Percentiles rank a stretch among this genome's conserved stretches.
phyloP scores from a whole-genome alignment of 441 rosid genomes.

The Populus hybrid region DNA sequence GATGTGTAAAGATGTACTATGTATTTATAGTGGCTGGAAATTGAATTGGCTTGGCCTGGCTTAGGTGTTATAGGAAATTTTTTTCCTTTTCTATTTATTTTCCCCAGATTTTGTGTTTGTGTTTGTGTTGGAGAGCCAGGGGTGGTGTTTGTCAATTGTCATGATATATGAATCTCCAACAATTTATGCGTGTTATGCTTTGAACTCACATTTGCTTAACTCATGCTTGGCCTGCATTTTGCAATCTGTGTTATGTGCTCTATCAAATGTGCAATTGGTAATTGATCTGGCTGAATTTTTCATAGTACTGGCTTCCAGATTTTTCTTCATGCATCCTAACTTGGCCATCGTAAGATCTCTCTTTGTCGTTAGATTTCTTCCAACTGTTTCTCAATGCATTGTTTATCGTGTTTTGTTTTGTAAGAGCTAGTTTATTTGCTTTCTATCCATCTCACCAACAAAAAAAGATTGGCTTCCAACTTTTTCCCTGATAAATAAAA shows the following conservation, averaged over 20 bases:
- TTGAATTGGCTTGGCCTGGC: background rate
- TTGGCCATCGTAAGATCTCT: background rate
- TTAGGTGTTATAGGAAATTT: background rate
- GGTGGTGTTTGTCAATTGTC: background rate
- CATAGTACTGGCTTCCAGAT: background rate
- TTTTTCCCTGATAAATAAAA: background rate
- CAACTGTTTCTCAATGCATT: background rate
- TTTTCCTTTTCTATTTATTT: background rate
- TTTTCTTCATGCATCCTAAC: background rate
- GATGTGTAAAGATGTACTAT: background rate
- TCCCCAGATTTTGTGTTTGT: background rate
- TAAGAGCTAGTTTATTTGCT: background rate
- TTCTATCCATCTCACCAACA: background rate
- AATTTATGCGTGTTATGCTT: background rate
- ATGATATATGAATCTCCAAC: background rate
- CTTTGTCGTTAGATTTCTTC: background rate
- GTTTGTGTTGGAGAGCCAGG: background rate
- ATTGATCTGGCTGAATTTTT: background rate
- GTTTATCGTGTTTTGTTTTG: background rate
- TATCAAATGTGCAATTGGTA: background rate
- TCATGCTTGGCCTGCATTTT: background rate
- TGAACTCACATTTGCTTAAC: background rate
- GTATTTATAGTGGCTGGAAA: background rate
- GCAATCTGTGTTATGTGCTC: background rate
- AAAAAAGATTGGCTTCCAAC: background rate